A percentile compares a stretch with the other conserved stretches of the same genome.
These are phyloP conservation scores for Mycena kentingensis DNA, from an alignment of 768 basidiomycete species.

Conservation along the genomic window DNA sequence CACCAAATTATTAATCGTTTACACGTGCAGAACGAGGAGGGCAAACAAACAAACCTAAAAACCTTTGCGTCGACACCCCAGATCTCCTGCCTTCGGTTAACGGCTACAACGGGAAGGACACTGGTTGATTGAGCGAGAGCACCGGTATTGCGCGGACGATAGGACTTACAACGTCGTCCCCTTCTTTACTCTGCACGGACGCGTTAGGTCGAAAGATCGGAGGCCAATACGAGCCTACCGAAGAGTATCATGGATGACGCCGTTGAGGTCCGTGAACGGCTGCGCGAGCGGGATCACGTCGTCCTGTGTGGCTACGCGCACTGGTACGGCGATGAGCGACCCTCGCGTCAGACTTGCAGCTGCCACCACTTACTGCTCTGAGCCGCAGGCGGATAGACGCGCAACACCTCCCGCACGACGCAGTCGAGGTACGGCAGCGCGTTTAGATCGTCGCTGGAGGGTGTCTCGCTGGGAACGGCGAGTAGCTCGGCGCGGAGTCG, in stretches of 20 bases:
- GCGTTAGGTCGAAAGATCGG: background rate
- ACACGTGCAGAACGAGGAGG: slow-evolving; percentile 3
- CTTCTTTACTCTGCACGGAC: slow-evolving; percentile 18
- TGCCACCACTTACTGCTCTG: slow-evolving; percentile 17
- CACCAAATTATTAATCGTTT: no score
- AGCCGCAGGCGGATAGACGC: slow-evolving; percentile 44
- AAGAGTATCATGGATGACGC: slow-evolving; percentile 32
- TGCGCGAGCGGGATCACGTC: slow-evolving; percentile 41
- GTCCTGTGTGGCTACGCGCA: slow-evolving; percentile 38
- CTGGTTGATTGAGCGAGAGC: slow-evolving; percentile 13
- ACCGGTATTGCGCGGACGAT: slow-evolving; percentile 25
- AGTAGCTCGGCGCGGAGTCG: slow-evolving; percentile 50
- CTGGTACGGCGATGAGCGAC: background rate
- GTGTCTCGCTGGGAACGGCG: slow-evolving; percentile 39
- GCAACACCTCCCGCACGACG: slow-evolving; percentile 48
- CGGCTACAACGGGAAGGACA: slow-evolving; percentile 40
- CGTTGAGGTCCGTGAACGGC: slow-evolving; percentile 40
- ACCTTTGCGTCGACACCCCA: slow-evolving; percentile 56
- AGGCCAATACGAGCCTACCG: slow-evolving; percentile 24
- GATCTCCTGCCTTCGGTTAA: slow-evolving; percentile 44
- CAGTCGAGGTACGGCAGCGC: slow-evolving; percentile 55
- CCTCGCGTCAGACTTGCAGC: background rate
- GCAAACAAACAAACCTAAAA: slow-evolving; percentile 44
- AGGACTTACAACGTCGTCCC: slow-evolving; percentile 12
- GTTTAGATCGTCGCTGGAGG: slow-evolving; percentile 56